Conservation (phyloP, 2,329 filamentous ascomycete genomes). For the Microdochium bolleyi region DNA sequence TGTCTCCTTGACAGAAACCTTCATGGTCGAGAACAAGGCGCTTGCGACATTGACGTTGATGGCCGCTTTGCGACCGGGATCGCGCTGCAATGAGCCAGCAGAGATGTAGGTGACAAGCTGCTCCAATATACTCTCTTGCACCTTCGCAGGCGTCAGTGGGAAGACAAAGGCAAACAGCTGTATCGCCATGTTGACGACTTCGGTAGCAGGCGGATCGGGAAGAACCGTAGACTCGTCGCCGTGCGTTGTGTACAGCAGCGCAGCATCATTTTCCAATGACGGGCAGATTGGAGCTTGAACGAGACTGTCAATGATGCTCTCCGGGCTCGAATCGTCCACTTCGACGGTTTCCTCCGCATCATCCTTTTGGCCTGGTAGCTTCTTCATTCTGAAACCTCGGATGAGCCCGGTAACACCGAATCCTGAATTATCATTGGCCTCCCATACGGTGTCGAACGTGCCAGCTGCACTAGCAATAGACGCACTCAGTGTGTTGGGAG, state of each 20-base stretch:
- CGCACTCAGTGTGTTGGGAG: conserved; percentile 75
- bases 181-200: conserved; percentile 91
- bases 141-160: conserved; percentile 79
- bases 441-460: conserved; percentile 91
- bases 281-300: conserved; percentile 67
- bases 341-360: conserved; percentile 31
- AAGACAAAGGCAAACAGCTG: conserved; percentile 88
- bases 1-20: conserved; percentile 78
- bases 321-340: conserved; percentile 49
- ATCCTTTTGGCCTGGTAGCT: conserved; percentile 62
- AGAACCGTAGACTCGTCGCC: conserved; percentile 35
- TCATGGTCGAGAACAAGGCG: conserved; percentile 71
- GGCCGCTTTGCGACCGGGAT: conserved; percentile 80
- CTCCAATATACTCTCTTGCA: conserved; percentile 93
- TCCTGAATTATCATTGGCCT: conserved; percentile 86
- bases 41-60: conserved; percentile 85
- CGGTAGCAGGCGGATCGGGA: conserved; percentile 79
- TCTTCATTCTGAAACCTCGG: conserved; percentile 64
- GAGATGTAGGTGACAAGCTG: conserved; percentile 88
- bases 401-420: conserved; percentile 89
- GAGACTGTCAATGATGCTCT: conserved; percentile 55
- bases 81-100: conserved; percentile 70
- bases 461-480: conserved; percentile 87
- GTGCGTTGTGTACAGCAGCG: conserved; percentile 62
- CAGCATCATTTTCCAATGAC: conserved; percentile 83